Base-by-base conservation (phyloP, 768 basidiomycete species). In the Tremella yokohamensis region DNA sequence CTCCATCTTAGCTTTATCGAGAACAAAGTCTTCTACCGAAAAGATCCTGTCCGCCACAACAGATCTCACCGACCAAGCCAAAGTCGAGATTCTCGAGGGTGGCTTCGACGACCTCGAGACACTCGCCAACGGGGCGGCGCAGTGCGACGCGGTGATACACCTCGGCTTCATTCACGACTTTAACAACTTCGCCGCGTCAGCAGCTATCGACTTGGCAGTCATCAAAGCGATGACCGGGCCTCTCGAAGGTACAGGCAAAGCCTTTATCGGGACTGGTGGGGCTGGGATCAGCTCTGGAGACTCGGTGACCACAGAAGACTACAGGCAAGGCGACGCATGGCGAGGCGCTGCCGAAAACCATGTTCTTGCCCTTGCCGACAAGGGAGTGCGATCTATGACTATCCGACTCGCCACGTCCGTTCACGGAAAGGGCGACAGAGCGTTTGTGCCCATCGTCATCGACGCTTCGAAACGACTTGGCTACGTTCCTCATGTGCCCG, bases 1-100 rank as follows among this genome's bases (percentile, higher is more conserved):
- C 51, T 38, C 54, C 22, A 53, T 71, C 40, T 51, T 57, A 16
- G 69, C 55, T 26, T 56, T 71, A 26, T 61, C 69, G 16, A 62
- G 66, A 37, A 64, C 64, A 15, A 53, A 56, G 19, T 37, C 44
- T 1, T 49, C 64, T 7, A 64, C 40, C 42, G 22, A 45, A 4
- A 45, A 45, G 22, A 45, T 45, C n/a, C 42, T 45, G 6, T 6
- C 42, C 7, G n/a, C 22, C 7, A 8, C 22, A 45, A 8, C 4
- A 16, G 39, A 8, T 6, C 15, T 15, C 42, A 45, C 22, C n/a
- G n/a, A 8, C 4, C 22, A n/a, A 4, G n/a, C 42, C 6, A 18
- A n/a, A 4, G 8, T 45, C 42, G 42, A 45, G 22, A 45, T 45
- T 15, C n/a, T 45, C n/a, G n/a, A 9, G 13, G 66, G 67, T 34